These are phyloP conservation scores for Alternaria dauci DNA, from an alignment of 2,329 filamentous ascomycete genomes.

Conservation along the genomic window DNA sequence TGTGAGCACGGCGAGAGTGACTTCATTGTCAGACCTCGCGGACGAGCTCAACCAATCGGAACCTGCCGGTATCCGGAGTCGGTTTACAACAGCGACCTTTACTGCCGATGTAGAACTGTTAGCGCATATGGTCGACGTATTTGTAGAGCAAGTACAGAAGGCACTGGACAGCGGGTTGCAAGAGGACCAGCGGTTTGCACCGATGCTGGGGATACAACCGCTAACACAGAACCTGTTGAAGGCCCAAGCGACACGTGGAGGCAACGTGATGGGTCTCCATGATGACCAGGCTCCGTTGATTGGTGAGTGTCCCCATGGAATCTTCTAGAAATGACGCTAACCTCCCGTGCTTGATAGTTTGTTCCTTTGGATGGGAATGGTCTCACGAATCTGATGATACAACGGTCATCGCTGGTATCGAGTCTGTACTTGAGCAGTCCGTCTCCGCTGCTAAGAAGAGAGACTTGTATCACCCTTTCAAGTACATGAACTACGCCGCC, in stretches of 20 bases:
- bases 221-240: slow-evolving; percentile 1
- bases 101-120: background rate
- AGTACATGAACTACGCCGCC: slow-evolving; percentile 59
- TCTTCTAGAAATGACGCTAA: background rate
- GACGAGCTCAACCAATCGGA: slow-evolving; percentile 6
- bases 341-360: background rate
- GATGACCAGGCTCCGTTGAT: background rate
- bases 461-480: slow-evolving; percentile 33
- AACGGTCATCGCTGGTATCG: background rate
- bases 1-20: slow-evolving; percentile 7
- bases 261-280: slow-evolving; percentile 2
- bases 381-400: background rate
- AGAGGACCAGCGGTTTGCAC: background rate
- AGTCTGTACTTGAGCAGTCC: background rate
- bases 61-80: slow-evolving; percentile 3
- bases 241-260: background rate
- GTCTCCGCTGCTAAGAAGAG: slow-evolving; percentile 1
- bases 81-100: slow-evolving; percentile 2
- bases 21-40: slow-evolving; percentile 2
- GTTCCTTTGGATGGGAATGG: slow-evolving; percentile 7
- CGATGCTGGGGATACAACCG: slow-evolving; percentile 1
- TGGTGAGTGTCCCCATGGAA: background rate
- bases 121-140: background rate
- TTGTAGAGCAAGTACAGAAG: slow-evolving; percentile 2
- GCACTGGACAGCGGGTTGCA: background rate